Evolutionary conservation across 352 stramenopile species (phyloP), one percentile per base, ranked within the genome.

Genomic region (Peronospora belbahrii): DNA sequence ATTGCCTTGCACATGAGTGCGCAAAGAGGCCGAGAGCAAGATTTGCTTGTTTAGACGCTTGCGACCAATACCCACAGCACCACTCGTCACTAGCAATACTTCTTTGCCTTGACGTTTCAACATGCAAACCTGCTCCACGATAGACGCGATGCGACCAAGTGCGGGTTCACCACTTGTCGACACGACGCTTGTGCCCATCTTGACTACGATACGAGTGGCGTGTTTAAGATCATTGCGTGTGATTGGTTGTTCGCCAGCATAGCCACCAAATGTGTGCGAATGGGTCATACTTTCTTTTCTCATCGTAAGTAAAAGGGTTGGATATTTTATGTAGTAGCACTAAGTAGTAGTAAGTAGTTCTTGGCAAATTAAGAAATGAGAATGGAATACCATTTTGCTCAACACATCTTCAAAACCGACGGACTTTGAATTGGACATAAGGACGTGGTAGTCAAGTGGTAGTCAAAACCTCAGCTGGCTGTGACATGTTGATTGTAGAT

Each of bases 121-220:
- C 70, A 90, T 92, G 25, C 80, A 90, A 40, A 97, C 91, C 62
- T 97, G 89, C 63, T 98, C 91, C 11, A 92, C 80, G 50, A 98
- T 92, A 22, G 83, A 88, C 13, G 79, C 84, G 47, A 95, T 90
- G 48, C 83, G 78, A 8, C 88, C 93, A 6, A 97, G 70, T 37
- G 88, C 95, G 7, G 88, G 88, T 56, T 94, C 83, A 41, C 92
- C 92, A 53, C 89, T 87, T 41, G 94, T 97, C 15, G 88, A 94
- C 36, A 98, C 92, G 17, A 97, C 89, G 40, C 83, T 96, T 8
- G 94, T 98, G 19, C 94, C 94, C 63, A 95, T 95, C 54, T 98
- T 98, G 49, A 98, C 77, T 25, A 97, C 87, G 35, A 98, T 94
- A 48, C 88, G 87, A 36, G 71, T 74, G 9, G 79, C 76, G 53